Base-by-base conservation (phyloP, 495 filamentous ascomycete genomes). In the Endocarpon pusillum region DNA sequence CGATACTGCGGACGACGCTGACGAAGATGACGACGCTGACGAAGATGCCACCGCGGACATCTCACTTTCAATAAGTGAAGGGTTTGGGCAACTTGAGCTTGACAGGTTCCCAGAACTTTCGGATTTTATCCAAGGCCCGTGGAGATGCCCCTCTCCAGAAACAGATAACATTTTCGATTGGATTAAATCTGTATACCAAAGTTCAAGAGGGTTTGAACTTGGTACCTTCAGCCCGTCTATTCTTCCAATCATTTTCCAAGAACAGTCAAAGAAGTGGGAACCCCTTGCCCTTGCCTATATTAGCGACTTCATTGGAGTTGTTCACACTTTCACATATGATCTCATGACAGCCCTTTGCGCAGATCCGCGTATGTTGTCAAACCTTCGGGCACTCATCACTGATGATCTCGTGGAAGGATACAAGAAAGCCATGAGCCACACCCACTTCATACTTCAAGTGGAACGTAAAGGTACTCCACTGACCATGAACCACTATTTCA, bases 401-500 rank as follows among this genome's bases (percentile, higher is more conserved):
- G 62, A 69, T 1, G 35, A 55, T 3, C 40, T 75, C 2, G 38
- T 47, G 3, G 32, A 45, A 0, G 52, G 48, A n/a, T 75, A 73
- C 36, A 42, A 39, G n/a, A 36, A 25, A 8, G 61, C 62, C 0
- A 48, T 65, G 17, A 37, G 55, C 0, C 53, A 70, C 8, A 56
- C 54, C 4, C 30, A 44, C 0, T 64, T 64, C 28, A 40, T 80
- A 3, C 45, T 77, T 0, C 10, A 47, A 1, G 53, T 69, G 15
- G 71, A 78, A 40, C 48, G 58, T 1, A 39, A 51, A 3, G 58
- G 57, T 0, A 52, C 38, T 0, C 61, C 59, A 1, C 42, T 58
- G 22, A 78, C 72, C 0, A 39, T 58, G 7, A 67, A 72, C 36
- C 64, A 69, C 33, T 66, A 63, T 33, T 64, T 77, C 39, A 65